Evolutionary conservation across 192 early-diverging fungal genomes (phyloP).

Genomic region (Coemansia sp.): DNA sequence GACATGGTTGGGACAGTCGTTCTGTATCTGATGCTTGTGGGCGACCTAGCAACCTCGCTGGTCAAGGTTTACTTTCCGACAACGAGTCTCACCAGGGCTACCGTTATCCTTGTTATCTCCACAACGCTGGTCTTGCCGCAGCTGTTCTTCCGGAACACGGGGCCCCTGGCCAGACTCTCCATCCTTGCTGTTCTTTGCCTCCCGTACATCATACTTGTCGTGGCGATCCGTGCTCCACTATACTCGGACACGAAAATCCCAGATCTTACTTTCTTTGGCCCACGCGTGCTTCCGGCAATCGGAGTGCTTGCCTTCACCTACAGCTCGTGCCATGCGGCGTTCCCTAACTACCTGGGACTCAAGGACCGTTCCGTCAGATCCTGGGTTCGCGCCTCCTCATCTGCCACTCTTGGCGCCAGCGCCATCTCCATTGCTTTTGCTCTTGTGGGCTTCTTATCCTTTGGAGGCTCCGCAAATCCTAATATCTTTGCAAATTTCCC

Average conservation of each 20-base stretch:
- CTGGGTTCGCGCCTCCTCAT: conserved; percentile 57
- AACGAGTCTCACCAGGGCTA: conserved; percentile 10
- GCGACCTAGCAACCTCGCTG: conserved; percentile 26
- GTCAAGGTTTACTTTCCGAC: conserved; percentile 15
- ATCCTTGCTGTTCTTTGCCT: conserved; percentile 59
- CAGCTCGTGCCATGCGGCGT: conserved; percentile 63
- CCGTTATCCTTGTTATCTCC: conserved; percentile 24
- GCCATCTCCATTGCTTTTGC: conserved; percentile 61
- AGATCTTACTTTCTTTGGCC: conserved; percentile 52
- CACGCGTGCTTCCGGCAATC: conserved; percentile 61
- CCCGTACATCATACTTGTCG: conserved; percentile 60
- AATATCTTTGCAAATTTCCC: conserved; percentile 69
- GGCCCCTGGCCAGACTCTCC: conserved; percentile 59
- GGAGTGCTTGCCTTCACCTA: conserved; percentile 67
- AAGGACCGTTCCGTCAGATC: conserved; percentile 45
- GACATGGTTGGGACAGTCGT: conserved; percentile 56
- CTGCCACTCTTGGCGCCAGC: conserved; percentile 57
- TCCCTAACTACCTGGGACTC: conserved; percentile 60
- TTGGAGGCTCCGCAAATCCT: conserved; percentile 58
- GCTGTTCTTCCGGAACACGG: conserved; percentile 62
- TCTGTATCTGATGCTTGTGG: conserved; percentile 39
- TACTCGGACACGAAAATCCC: conserved; percentile 45
- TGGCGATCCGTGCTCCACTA: conserved; percentile 58
- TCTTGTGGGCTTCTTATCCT: conserved; percentile 60
- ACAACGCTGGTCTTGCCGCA: conserved; percentile 49